Evolutionary conservation across 192 early-diverging fungal species (phyloP), one percentile per base, ranked within the genome.

Genomic region (Lobulomyces angularis): DNA sequence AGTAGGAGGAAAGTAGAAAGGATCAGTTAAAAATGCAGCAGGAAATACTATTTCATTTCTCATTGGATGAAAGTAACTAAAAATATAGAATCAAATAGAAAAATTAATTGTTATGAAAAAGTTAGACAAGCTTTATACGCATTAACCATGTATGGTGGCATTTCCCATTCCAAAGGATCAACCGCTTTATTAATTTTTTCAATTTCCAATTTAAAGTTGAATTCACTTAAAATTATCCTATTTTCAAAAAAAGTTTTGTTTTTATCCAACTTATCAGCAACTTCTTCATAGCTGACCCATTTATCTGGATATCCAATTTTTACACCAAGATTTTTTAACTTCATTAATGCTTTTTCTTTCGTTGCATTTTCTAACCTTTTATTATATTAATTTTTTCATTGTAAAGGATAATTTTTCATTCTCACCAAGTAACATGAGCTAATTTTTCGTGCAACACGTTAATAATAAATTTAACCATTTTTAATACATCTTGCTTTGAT

Each of bases 221-320:
- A 34, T 2, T 32, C 38, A 3, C 14, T 30, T 1, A 45, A 45
- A 7, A 33, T 20, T 5, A 34, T 3, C 8, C 35, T 20, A 17
- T 46, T 46, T 34, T 18, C 8, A 22, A 40, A 42, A 23, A 24
- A 34, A 21, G 36, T 8, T 18, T 18, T 42, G 17, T 29, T 41
- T 19, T 22, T 14, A 3, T 7, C 6, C 8, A 46, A 20, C 14
- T 46, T 36, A 0, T 37, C 35, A 26, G 50, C 48, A 17, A 61
- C 26, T 1, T 53, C 21, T 21, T 44, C 30, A 37, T 53, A 53
- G 9, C 31, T 29, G 19, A 26, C 32, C 52, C 52, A 55, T 34
- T 26, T 43, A 41, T 61, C 53, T n/a, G 59, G 59, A 36, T 52
- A 61, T 7, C 54, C 59, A 41, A 61, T 52, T 28, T 57, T 58